These are phyloP conservation scores for Camelina neglecta DNA, from an alignment of 345 rosid genomes.

Conservation along the genomic window DNA sequence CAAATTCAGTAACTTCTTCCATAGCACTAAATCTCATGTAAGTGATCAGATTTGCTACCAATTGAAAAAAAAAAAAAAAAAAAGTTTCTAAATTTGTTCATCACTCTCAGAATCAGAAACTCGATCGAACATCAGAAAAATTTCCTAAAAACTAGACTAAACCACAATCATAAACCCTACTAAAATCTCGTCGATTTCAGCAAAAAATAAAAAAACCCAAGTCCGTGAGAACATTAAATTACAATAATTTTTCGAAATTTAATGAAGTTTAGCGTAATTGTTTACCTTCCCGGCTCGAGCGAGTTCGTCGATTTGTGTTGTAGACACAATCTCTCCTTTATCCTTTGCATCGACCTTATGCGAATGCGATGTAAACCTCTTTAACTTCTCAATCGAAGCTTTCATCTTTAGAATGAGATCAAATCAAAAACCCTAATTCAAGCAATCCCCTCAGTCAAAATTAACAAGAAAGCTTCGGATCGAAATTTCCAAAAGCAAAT, in stretches of 20 bases:
- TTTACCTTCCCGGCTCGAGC: conserved; percentile 82
- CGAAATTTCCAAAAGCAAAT: conserved; percentile 21
- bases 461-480: conserved; percentile 16
- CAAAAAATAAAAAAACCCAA: conserved; percentile 4
- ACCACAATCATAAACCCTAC: conserved; percentile 38
- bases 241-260: background rate
- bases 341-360: conserved; percentile 71
- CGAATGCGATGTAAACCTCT: conserved; percentile 75
- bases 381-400: conserved; percentile 69
- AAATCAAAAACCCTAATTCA: conserved; percentile 48
- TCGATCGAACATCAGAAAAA: conserved; percentile 13
- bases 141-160: conserved; percentile 7
- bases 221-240: background rate
- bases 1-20: conserved; percentile 11
- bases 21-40: background rate
- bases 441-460: conserved; percentile 8
- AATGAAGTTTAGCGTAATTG: background rate
- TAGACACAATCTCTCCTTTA: conserved; percentile 55
- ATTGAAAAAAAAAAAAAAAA: background rate
- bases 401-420: conserved; percentile 58
- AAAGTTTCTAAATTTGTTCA: conserved; percentile 7
- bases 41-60: conserved; percentile 23
- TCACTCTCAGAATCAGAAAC: conserved; percentile 8
- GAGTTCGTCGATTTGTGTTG: conserved; percentile 76
- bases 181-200: conserved; percentile 30